Base-by-base conservation (phyloP, 495 filamentous ascomycete species). In the Penicillium longicatenatum region DNA sequence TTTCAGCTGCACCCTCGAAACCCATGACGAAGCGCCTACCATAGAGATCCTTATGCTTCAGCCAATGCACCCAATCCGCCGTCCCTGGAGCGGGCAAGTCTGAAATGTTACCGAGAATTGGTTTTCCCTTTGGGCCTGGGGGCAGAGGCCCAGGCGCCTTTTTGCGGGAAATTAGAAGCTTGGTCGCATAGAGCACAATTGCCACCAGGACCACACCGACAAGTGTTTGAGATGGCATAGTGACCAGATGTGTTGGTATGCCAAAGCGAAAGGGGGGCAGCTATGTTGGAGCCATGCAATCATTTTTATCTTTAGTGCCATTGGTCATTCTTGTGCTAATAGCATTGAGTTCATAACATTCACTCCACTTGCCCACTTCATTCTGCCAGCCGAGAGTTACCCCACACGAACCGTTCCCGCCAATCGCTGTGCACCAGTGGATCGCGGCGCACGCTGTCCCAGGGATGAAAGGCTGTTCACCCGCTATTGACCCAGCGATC, bases 11-110 rank as follows among this genome's bases (percentile, higher is more conserved):
- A 6, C 10, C 24, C 26, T 20, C 0, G 7, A 4, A n/a, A 9
- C 20, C 11, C n/a, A 22, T 6, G 11, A 26, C 12, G 6, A 3
- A n/a, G 2, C 11, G 17, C 35, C 8, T 44, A 64, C 62, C 62
- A 54, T 64, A 64, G 1, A 52, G 37, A 0, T 54, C 39, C 46
- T 64, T 64, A 11, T 64, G 58, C 29, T 64, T 58, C 10, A 46
- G 17, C 62, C 62, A 64, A 31, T 60, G 58, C 11, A 55, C 37
- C 62, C 62, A 64, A 30, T 64, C 58, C 20, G 48, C 57, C 4
- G n/a, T 20, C 0, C 54, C 58, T 31, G 53, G 35, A 1, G 44
- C 48, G 1, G 58, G 62, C n/a, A 64, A 22, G 22, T 64, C 62
- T 0, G 50, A 16, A 7, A 64, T 43, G 21, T 64, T 64, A 8